phyloP scores from a whole-genome alignment of 2,329 filamentous ascomycete genomes.

The Phialophora verrucosa region DNA sequence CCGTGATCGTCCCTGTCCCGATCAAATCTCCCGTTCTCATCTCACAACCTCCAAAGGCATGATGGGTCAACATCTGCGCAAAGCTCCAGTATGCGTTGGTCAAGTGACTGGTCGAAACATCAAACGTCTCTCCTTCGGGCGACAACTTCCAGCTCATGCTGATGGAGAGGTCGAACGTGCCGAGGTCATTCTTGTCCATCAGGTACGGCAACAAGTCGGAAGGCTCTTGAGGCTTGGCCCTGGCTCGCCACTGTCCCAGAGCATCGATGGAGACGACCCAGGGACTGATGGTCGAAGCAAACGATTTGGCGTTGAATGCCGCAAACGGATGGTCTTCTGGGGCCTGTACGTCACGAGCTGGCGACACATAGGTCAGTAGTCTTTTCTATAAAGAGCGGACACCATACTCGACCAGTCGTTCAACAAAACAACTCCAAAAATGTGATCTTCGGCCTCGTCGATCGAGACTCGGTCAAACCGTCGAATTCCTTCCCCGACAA shows the following conservation, averaged over 20 bases:
- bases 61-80: constrained; percentile 21
- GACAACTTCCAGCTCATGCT: constrained; percentile 18
- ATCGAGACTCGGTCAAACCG: constrained; percentile 69
- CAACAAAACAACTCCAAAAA: constrained; percentile 80
- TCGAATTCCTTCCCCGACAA: constrained; percentile 55
- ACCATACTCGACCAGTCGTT: constrained; percentile 73
- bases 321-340: constrained; percentile 21
- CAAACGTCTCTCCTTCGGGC: constrained; percentile 15
- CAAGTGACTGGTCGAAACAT: constrained; percentile 14
- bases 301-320: constrained; percentile 22
- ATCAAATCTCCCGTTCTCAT: constrained; percentile 23
- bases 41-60: constrained; percentile 21
- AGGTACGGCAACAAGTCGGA: constrained; percentile 16
- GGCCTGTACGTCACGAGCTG: constrained; percentile 1
- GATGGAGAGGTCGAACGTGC: constrained; percentile 19
- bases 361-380: too few relatives aligned
- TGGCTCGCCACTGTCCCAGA: constrained; percentile 7
- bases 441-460: constrained; percentile 67
- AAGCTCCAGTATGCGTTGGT: constrained; percentile 20
- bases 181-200: constrained; percentile 13
- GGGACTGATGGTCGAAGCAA: constrained; percentile 19
- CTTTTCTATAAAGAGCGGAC: neutral
- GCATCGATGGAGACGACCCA: constrained; percentile 23
- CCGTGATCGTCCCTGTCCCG: constrained; percentile 18
- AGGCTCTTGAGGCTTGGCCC: constrained; percentile 15